phyloP scores from a whole-genome alignment of 768 basidiomycete species.

The Kwoniella sp. region DNA sequence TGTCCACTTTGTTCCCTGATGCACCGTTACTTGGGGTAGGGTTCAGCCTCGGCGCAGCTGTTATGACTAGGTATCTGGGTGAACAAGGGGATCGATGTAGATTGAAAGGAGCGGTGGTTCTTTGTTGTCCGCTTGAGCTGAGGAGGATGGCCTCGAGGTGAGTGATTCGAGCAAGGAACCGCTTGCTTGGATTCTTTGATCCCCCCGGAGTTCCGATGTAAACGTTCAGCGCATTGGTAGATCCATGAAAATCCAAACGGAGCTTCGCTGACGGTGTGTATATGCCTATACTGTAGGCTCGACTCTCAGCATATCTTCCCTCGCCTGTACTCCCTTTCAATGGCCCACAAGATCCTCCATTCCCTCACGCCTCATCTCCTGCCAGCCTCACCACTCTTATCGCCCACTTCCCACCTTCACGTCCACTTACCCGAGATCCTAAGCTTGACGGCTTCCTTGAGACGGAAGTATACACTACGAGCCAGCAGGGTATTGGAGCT shows the following conservation, averaged over 20 bases:
- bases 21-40: conserved; percentile 81
- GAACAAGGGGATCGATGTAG: conserved; percentile 57
- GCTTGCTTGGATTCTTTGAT: too few species aligned
- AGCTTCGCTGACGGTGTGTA: too few species aligned
- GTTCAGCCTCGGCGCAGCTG: conserved; percentile 87
- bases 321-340: conserved; percentile 25
- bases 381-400: conserved; percentile 16
- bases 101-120: conserved; percentile 22
- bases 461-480: conserved; percentile 19
- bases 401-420: conserved; percentile 21
- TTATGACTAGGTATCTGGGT: conserved; percentile 80
- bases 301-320: conserved; percentile 25
- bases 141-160: conserved; percentile 24
- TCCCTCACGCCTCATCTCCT: conserved; percentile 25
- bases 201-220: too few species aligned
- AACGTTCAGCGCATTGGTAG: too few species aligned
- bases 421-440: conserved; percentile 25
- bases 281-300: conserved; percentile 21
- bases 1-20: conserved; percentile 69
- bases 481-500: conserved; percentile 33
- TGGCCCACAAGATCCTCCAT: conserved; percentile 28
- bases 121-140: conserved; percentile 31
- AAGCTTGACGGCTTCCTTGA: conserved; percentile 10
- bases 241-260: too few species aligned
- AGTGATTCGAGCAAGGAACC: conserved; percentile 11